Conservation (phyloP, 352 stramenopile species). For the Pythium phragmiticola region DNA sequence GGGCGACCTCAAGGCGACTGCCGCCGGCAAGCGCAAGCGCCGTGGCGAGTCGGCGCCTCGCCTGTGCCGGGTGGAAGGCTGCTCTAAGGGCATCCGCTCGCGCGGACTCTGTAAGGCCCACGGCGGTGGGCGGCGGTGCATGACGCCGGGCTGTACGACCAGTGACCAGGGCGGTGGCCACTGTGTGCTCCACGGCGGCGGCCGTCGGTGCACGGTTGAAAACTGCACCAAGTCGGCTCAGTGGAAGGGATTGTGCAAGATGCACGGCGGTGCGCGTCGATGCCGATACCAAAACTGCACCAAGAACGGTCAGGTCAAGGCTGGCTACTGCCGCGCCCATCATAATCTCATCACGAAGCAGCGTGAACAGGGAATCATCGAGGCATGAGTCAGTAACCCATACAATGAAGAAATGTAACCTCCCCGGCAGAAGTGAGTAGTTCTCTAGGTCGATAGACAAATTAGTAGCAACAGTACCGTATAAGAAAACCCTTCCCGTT, state of each 20-base stretch:
- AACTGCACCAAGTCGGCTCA: constrained; percentile 83
- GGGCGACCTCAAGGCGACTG: constrained; percentile 9
- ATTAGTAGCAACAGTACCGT: too few species aligned
- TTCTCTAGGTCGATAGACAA: not conserved
- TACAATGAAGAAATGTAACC: not conserved
- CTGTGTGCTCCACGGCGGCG: constrained; percentile 81
- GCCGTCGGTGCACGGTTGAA: constrained; percentile 70
- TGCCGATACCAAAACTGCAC: constrained; percentile 76
- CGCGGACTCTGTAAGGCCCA: constrained; percentile 60
- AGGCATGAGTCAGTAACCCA: not conserved
- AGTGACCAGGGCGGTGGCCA: constrained; percentile 85
- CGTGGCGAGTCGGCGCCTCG: constrained; percentile 43
- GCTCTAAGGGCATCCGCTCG: constrained; percentile 71
- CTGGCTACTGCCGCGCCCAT: constrained; percentile 79
- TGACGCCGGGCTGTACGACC: constrained; percentile 72
- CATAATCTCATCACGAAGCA: constrained; percentile 38
- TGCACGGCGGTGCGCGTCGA: constrained; percentile 77
- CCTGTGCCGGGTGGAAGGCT: constrained; percentile 73
- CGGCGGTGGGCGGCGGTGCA: constrained; percentile 65
- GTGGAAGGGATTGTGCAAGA: constrained; percentile 80
- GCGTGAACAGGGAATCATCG: constrained; percentile 17
- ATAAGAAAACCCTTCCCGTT: too few species aligned
- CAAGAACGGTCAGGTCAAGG: constrained; percentile 82
- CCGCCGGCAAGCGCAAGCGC: constrained; percentile 38
- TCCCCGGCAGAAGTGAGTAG: too few species aligned